Evolutionary conservation across 345 rosid genomes (phyloP).

Genomic region (Dipteronia dyeriana): DNA sequence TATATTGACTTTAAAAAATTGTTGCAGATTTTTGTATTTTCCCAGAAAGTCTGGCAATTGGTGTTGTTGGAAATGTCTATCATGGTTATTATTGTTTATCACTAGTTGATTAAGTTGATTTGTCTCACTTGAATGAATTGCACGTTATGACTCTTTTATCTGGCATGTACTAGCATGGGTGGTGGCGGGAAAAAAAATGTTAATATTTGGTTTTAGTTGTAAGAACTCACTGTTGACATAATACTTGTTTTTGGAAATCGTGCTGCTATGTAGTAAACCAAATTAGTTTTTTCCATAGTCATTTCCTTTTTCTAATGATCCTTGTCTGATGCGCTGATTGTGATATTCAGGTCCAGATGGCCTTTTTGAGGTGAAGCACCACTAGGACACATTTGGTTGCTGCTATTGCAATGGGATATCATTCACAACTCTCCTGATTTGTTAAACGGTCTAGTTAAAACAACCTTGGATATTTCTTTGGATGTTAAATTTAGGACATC

Average conservation of each 20-base stretch:
- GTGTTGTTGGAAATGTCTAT: too few relatives aligned
- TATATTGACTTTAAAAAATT: background rate
- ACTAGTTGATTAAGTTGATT: background rate
- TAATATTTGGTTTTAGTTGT: background rate
- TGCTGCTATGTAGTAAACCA: background rate
- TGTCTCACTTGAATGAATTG: background rate
- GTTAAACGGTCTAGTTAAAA: background rate
- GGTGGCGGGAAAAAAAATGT: background rate
- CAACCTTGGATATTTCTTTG: conserved; percentile 1
- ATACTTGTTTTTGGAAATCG: background rate
- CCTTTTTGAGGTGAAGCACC: conserved; percentile 69
- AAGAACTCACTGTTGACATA: background rate
- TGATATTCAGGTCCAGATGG: conserved; percentile 84
- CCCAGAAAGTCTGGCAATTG: background rate
- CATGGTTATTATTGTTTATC: background rate
- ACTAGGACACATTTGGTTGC: conserved; percentile 34
- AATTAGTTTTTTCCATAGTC: background rate
- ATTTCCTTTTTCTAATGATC: background rate
- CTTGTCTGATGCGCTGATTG: background rate
- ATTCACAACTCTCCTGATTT: background rate
- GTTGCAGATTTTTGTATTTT: background rate
- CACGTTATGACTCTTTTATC: background rate
- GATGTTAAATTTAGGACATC: conserved; percentile 3
- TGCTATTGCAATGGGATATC: background rate
- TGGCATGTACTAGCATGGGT: background rate